phyloP scores from a whole-genome alignment of 345 rosid genomes.

The Limnanthes douglasii region DNA sequence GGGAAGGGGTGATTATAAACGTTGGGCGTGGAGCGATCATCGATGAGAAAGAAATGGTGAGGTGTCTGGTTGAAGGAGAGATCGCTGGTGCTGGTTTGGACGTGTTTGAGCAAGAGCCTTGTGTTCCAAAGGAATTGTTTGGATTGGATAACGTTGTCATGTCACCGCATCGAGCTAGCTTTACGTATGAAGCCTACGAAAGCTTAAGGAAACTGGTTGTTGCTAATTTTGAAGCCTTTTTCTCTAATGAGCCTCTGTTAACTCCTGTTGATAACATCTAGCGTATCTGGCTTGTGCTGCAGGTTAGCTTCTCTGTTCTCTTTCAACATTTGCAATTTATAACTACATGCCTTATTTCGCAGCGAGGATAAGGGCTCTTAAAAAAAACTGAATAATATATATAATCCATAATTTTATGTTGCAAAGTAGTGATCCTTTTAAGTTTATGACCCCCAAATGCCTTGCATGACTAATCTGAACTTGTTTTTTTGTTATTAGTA shows the following conservation, averaged over 20 bases:
- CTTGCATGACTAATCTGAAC: no score
- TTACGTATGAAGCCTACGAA: slow-evolving; percentile 21
- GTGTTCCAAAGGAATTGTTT: slow-evolving; percentile 22
- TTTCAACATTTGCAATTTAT: no score
- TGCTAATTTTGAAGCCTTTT: slow-evolving; percentile 41
- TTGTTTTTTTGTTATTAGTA: no score
- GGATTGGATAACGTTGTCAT: slow-evolving; percentile 28
- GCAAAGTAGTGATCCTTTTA: no score
- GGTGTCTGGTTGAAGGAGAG: slow-evolving; percentile 16
- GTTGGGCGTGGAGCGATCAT: slow-evolving; percentile 29
- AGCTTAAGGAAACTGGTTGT: slow-evolving; percentile 15
- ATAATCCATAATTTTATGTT: no score
- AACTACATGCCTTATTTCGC: no score
- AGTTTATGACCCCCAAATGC: no score
- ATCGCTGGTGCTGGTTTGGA: slow-evolving; percentile 44
- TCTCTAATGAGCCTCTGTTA: slow-evolving; percentile 19
- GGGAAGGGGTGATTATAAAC: slow-evolving; percentile 28
- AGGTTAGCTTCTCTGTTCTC: no score
- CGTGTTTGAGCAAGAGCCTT: slow-evolving; percentile 45
- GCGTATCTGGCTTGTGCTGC: no score
- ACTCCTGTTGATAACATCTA: no score
- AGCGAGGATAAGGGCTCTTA: no score
- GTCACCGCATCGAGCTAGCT: slow-evolving; percentile 22
- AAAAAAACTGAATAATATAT: no score
- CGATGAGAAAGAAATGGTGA: slow-evolving; percentile 23